Evolutionary conservation across 352 stramenopile species (phyloP), one percentile per base, ranked within the genome.

Genomic region (Globisporangium canariense): DNA sequence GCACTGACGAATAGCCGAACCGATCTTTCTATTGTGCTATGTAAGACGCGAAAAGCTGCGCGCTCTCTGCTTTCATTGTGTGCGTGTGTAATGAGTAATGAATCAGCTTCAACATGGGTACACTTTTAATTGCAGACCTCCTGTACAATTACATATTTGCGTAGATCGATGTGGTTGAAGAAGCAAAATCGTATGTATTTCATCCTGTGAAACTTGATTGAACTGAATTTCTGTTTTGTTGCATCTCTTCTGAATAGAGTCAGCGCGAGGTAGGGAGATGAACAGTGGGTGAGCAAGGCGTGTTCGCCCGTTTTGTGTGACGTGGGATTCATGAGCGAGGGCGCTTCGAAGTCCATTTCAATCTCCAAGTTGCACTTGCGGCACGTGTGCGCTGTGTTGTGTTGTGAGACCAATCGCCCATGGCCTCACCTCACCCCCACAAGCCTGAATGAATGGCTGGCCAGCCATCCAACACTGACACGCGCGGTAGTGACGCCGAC

Each of bases 71-170:
- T 57, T 25, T 13, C 4, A 6, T 40, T 30, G 36, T 30, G 25
- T 32, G 22, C 8, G 51, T 58, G 51, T 58, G 30, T 58, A 58
- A 58, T 58, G 51, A 25, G 9, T 25, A 25, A n/a, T 46, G 13
- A 20, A n/a, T 46, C 13, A 20, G 54, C 54, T 60, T 60, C 36
- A 60, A 60, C 11, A 60, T 60, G 54, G 54, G 54, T 60, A 60
- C 54, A 50, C 0, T 36, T 36, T 36, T 36, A 36, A 36, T 10
- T 28, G 4, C 16, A 16, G 16, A 16, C 28, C 41, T 13, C 8
- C 30, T 58, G 50, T 41, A 25, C 43, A 28, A 18, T 57, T 16
- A 14, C 0, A 57, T 57, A 41, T 18, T 18, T 16, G 14, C 46
- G 13, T 36, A 1, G 7, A 59, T 13, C 3, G 36, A 4, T 10